Evolutionary conservation across 1,139 yeast genomes (phyloP), one percentile per base, ranked within the genome.

Genomic region (Candida sanyaensis): DNA sequence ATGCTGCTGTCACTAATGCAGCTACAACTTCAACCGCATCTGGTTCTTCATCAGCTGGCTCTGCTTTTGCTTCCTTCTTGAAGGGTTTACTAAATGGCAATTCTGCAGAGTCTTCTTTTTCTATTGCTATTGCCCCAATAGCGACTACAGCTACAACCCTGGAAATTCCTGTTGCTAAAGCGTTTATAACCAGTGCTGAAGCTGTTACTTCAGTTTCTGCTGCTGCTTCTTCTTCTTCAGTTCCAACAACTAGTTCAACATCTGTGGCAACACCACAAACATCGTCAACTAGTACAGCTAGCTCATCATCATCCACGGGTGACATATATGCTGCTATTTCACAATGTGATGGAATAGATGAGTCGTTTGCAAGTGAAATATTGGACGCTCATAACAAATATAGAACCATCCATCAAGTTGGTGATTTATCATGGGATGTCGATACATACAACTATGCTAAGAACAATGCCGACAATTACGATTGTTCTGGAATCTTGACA

Each of bases 381-480:
- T 67, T 83, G 50, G 63, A 68, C 50, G 81, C 77, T 48, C 96
- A 88, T 64, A 5, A 62, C 65, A 38, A 60, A 37, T 79, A 80
- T 66, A 79, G 96, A 67, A 78, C 86, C 23, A 59, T 68, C 47
- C 92, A 86, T 71, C 77, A 78, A 51, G 90, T 84, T 28, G 66
- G 71, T 3, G 63, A 71, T 10, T 64, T 88, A 52, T 54, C 78
- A 2, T 89, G 96, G 96, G 78, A 79, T 82, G 57, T 61, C 68
- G 40, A 75, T 12, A 71, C 88, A 39, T 91, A 86, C 52, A 60
- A 68, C 40, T 84, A 81, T 61, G 96, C 96, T 43, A 83, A 83
- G 66, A 66, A 71, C 55, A 86, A 85, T 66, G 91, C 92, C 41
- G 80, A 82, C 66, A 62, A 70, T 45, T 88, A 84, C 69, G 80